These are phyloP conservation scores for Coffea humblotiana DNA, from an alignment of 305 asterid genomes.

Conservation along the genomic window DNA sequence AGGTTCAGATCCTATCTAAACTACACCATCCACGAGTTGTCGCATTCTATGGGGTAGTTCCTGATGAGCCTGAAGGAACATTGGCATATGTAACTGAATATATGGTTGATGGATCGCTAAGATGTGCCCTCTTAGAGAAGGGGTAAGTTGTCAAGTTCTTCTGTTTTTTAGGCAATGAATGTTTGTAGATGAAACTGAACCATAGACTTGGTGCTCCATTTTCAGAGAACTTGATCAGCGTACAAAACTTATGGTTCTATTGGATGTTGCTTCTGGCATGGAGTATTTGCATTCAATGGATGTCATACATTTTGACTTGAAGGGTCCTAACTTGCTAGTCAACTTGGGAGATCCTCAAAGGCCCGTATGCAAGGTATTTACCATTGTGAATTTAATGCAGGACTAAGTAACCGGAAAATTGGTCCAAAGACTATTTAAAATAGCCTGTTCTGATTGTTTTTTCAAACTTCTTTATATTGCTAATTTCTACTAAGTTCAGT, in stretches of 20 bases:
- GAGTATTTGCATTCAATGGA: slow-evolving; percentile 78
- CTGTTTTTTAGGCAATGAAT: neutral
- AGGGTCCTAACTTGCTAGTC: slow-evolving; percentile 84
- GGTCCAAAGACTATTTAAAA: neutral
- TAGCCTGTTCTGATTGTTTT: neutral
- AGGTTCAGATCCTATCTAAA: slow-evolving; percentile 77
- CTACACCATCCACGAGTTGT: slow-evolving; percentile 94
- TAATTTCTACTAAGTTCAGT: neutral
- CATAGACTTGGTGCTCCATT: slow-evolving; percentile 23
- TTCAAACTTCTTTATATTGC: neutral
- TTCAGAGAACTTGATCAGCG: slow-evolving; percentile 65
- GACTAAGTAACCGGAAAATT: neutral
- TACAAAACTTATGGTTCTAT: slow-evolving; percentile 62
- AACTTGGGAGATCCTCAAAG: slow-evolving; percentile 82
- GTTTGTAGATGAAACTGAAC: slow-evolving; percentile 15
- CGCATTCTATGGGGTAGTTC: slow-evolving; percentile 93
- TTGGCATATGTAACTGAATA: slow-evolving; percentile 86
- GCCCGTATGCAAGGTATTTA: slow-evolving; percentile 78
- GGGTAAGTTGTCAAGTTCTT: slow-evolving; percentile 45
- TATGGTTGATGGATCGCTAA: slow-evolving; percentile 79
- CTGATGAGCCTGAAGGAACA: slow-evolving; percentile 82
- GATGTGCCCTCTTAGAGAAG: slow-evolving; percentile 67
- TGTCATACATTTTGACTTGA: slow-evolving; percentile 79
- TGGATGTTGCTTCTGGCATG: slow-evolving; percentile 90
- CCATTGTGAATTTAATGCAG: neutral